phyloP scores from a whole-genome alignment of 2,329 filamentous ascomycete species.

The Lizonia empirigonia region DNA sequence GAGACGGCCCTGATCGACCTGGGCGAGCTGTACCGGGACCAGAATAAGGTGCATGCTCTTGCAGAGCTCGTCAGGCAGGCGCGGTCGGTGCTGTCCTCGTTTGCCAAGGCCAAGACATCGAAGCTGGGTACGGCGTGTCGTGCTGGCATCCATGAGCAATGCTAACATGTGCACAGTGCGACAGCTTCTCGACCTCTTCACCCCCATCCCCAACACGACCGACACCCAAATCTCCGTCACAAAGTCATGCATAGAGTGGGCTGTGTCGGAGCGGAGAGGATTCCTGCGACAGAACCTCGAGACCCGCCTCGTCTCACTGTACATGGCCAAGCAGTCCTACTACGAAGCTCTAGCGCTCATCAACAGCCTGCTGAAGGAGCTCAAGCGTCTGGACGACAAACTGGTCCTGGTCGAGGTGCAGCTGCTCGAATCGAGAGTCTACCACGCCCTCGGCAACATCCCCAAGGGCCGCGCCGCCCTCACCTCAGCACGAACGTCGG shows the following conservation, averaged over 20 bases:
- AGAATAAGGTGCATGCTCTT: conserved; percentile 81
- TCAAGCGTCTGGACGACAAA: conserved; percentile 98
- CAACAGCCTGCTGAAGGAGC: conserved; percentile 92
- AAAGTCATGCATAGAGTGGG: conserved; percentile 99
- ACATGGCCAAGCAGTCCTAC: conserved; percentile 97
- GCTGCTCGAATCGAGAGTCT: conserved; percentile 93
- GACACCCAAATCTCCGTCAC: conserved; percentile 94
- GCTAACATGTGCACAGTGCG: conserved; percentile 66
- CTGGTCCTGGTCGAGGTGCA: conserved; percentile 97
- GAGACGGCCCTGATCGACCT: conserved; percentile 86
- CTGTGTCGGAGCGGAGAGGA: conserved; percentile 87
- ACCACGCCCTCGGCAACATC: conserved; percentile 96
- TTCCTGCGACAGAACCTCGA: conserved; percentile 98
- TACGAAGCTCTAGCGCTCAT: conserved; percentile 97
- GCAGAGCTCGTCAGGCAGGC: conserved; percentile 90
- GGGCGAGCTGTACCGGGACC: conserved; percentile 90
- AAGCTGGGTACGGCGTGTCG: conserved; percentile 76
- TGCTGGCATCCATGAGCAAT: neutral
- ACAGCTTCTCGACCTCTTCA: conserved; percentile 94
- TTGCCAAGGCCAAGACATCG: conserved; percentile 98
- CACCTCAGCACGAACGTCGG: conserved; percentile 91
- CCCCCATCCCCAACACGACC: conserved; percentile 89
- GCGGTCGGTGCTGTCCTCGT: conserved; percentile 88
- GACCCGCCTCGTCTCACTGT: conserved; percentile 88
- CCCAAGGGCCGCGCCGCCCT: conserved; percentile 93